Base-by-base conservation (phyloP, 2,329 filamentous ascomycete genomes). In the Gremmenia infestans region DNA sequence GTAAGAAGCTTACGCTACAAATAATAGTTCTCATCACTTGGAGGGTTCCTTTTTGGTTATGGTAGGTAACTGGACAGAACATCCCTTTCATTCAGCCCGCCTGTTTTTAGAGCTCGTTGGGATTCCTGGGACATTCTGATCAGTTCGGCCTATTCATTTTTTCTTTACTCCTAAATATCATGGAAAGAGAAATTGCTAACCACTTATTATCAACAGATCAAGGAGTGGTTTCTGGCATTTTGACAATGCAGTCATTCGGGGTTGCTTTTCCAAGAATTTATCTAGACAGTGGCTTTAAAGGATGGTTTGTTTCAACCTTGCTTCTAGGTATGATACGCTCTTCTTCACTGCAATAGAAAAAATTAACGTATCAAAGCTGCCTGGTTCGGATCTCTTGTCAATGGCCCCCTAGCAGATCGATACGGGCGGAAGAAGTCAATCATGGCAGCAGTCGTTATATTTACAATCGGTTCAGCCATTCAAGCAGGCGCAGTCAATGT, bases 261-360 rank as follows among this genome's bases (percentile, higher is more conserved):
- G 71, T 71, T 32, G 60, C 65, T 14, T 71, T 73, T 43, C 75
- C 74, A 4, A 60, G 69, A 7, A 70, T 78, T 15, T 75, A 72
- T 49, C 54, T 69, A 0, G 75, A 79, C 55, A 74, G 71, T 56
- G 64, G 72, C 11, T 78, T 78, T 67, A 78, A 79, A 57, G 78
- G 77, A 35, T 80, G 78, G 77, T 78, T 80, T 52, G 76, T 79
- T 2, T 78, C 78, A 5, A 76, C 73, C 2, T 66, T 81, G 4
- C 64, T 78, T 9, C 67, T 81, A 0, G 67, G 71, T 73, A 60
- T 53, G 67, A 39, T 63, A 32, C 42, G 23, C 28, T 35, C 28
- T 3, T 36, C 25, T 37, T 17, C 2, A 22, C 17, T 35, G 17
- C 23, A 19, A 35, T 50, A 14, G 22, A n/a, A 7, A 52, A 22